phyloP scores from a whole-genome alignment of 2,329 filamentous ascomycete genomes.

The Neonectria sp. region DNA sequence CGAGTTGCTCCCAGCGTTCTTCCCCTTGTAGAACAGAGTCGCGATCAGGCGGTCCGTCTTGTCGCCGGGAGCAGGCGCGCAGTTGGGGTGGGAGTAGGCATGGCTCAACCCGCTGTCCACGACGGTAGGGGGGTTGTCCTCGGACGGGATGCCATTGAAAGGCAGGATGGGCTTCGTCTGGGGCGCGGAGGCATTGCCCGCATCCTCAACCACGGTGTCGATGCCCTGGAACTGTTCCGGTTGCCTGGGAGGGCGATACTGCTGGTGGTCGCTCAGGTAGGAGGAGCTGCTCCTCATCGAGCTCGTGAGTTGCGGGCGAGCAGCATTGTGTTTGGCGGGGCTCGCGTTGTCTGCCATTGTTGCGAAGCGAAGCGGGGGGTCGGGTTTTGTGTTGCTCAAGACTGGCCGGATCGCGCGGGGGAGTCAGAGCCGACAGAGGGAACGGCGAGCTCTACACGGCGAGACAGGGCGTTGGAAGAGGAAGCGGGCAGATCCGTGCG shows the following conservation, averaged over 20 bases:
- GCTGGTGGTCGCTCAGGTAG: constrained; percentile 74
- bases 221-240: constrained; percentile 72
- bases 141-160: constrained; percentile 74
- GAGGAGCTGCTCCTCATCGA: constrained; percentile 74
- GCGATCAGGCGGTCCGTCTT: constrained; percentile 69
- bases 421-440: constrained; percentile 4
- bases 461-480: not conserved
- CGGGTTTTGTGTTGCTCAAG: constrained; percentile 28
- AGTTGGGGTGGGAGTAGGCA: constrained; percentile 75
- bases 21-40: constrained; percentile 74
- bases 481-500: constrained; percentile 8
- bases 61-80: constrained; percentile 66
- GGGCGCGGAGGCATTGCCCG: constrained; percentile 56
- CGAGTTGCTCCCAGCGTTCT: constrained; percentile 47
- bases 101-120: constrained; percentile 75
- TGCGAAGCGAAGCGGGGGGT: constrained; percentile 34
- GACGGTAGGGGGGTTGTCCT: constrained; percentile 71
- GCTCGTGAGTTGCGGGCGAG: constrained; percentile 64
- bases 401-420: constrained; percentile 2
- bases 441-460: constrained; percentile 6
- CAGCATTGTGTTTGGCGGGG: constrained; percentile 52
- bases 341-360: constrained; percentile 53
- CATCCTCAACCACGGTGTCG: constrained; percentile 75
- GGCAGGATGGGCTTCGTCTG: constrained; percentile 60
- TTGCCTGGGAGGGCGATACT: constrained; percentile 71